These are phyloP conservation scores for Ceratocystis smalleyi DNA, from an alignment of 2,329 filamentous ascomycete genomes.

Conservation along the genomic window DNA sequence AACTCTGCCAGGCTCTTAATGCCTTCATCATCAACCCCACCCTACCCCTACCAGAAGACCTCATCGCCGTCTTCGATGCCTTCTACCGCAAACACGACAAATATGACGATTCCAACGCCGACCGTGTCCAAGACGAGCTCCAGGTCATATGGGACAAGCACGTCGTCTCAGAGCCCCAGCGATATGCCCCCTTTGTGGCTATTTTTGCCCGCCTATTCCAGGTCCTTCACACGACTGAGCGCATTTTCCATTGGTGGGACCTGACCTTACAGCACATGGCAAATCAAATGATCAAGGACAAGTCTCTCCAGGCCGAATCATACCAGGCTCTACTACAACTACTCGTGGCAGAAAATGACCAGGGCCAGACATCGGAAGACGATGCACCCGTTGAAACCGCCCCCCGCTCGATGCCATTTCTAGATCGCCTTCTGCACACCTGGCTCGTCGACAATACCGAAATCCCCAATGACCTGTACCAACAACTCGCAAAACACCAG, in stretches of 20 bases:
- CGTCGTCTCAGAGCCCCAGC: conserved; percentile 40
- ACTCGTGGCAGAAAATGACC: conserved; percentile 45
- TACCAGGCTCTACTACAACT: conserved; percentile 49
- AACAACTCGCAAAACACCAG: conserved; percentile 34
- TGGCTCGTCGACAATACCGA: conserved; percentile 38
- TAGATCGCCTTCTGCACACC: conserved; percentile 38
- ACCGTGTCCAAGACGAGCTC: conserved; percentile 60
- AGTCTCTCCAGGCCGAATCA: conserved; percentile 47
- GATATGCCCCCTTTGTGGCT: conserved; percentile 52
- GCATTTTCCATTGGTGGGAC: conserved; percentile 59
- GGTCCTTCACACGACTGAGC: conserved; percentile 44
- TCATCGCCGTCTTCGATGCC: conserved; percentile 44
- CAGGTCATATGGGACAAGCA: conserved; percentile 49
- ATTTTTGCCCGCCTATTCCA: conserved; percentile 50
- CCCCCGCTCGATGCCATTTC: conserved; percentile 31
- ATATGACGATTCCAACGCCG: conserved; percentile 52
- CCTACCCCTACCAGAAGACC: conserved; percentile 50
- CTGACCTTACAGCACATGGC: conserved; percentile 26
- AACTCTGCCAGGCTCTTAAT: conserved; percentile 43
- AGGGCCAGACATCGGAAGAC: conserved; percentile 30
- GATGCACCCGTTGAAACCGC: conserved; percentile 27
- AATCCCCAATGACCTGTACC: conserved; percentile 6
- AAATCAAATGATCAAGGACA: conserved; percentile 43
- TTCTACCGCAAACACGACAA: conserved; percentile 54
- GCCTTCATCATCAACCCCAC: conserved; percentile 33